Evolutionary conservation across 768 basidiomycete genomes (phyloP), one percentile per base, ranked within the genome.

Genomic region (Infundibulicybe gibba): DNA sequence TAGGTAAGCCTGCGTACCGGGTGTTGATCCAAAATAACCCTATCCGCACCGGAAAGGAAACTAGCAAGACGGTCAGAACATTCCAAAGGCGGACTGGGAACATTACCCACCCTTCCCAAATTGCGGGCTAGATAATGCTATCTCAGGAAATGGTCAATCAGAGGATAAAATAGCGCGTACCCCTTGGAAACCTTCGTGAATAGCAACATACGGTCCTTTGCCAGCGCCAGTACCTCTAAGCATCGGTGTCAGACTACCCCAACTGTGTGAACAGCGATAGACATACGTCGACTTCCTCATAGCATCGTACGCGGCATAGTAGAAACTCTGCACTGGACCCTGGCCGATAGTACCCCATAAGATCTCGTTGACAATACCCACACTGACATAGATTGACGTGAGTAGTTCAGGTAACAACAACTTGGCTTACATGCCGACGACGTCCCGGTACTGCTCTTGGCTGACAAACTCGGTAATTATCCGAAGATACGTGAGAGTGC

Each of bases 381-480:
- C 54, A 16, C 72, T 72, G 43, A 33, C 42, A 45, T 45, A 43
- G 37, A 44, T 13, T 34, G 40, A 17, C 50, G 49, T 20, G 39
- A 35, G 25, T 51, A 20, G 60, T 48, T 44, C 3, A 30, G 33
- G 49, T 48, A 30, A 31, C n/a, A 37, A 50, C 31, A 33, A 45
- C 33, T 14, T 25, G 33, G 54, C 71, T 52, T 53, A 84, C 66
- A 92, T 77, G 49, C 75, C 71, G 38, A 92, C 80, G 41, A 93
- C 85, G 58, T 87, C 79, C 48, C 69, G 70, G 63, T 90, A 90
- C 57, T 89, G 72, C 5, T 83, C 80, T 61, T 90, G 89, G 44
- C 79, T 81, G 62, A 94, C 86, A 70, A 95, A 94, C 66, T 90
- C 89, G 46, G 83, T 80, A 48, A 90, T 60, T 51, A 85, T 83